Conservation (phyloP, 805 yeast species). For the Wickerhamiella occidentalis region DNA sequence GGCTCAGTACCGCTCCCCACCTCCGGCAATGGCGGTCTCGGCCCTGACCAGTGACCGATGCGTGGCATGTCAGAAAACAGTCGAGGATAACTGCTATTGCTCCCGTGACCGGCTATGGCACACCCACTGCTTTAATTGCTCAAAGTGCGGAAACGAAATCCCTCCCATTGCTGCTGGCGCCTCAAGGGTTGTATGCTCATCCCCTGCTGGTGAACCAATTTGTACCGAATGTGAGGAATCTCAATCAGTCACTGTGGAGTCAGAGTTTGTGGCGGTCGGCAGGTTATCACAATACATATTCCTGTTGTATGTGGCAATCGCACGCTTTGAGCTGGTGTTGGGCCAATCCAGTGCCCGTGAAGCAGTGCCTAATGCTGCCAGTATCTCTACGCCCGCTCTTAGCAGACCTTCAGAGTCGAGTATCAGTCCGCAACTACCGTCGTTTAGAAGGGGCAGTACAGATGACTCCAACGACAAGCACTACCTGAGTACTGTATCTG, state of each 20-base stretch:
- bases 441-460: slow-evolving; percentile 6
- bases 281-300: slow-evolving; percentile 63
- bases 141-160: slow-evolving; percentile 39
- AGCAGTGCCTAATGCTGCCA: slow-evolving; percentile 4
- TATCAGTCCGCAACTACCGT: slow-evolving; percentile 1
- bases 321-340: slow-evolving; percentile 42
- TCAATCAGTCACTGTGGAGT: slow-evolving; percentile 15
- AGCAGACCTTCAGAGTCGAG: slow-evolving; percentile 4
- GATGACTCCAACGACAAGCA: slow-evolving; percentile 8
- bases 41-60: slow-evolving; percentile 61
- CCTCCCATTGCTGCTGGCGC: background rate
- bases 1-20: slow-evolving; percentile 14
- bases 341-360: slow-evolving; percentile 20
- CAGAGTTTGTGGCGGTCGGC: slow-evolving; percentile 46
- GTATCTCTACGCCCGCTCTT: slow-evolving; percentile 13
- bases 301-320: slow-evolving; percentile 70
- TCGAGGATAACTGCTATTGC: slow-evolving; percentile 70
- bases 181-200: background rate
- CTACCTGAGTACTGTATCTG: slow-evolving; percentile 11
- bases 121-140: slow-evolving; percentile 55
- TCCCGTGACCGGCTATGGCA: slow-evolving; percentile 69
- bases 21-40: slow-evolving; percentile 25
- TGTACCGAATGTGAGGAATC: slow-evolving; percentile 50
- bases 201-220: slow-evolving; percentile 18
- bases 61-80: slow-evolving; percentile 53